Conservation (phyloP, 2,329 filamentous ascomycete species). For the Penicillium sumatraense region DNA sequence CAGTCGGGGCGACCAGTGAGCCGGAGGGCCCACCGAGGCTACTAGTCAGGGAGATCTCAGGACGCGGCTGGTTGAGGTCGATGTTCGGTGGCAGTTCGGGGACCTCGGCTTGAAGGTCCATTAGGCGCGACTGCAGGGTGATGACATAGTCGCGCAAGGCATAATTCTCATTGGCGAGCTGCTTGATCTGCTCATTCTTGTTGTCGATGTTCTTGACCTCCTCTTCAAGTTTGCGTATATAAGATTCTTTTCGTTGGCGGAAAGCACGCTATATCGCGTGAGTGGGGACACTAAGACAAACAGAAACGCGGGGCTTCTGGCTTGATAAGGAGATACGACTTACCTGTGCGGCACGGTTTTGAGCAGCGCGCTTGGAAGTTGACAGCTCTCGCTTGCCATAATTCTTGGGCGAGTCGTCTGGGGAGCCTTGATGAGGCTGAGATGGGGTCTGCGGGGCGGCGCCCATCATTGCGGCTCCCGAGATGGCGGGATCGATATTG, state of each 20-base stretch:
- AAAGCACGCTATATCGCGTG: constrained; percentile 75
- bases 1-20: constrained; percentile 26
- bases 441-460: constrained; percentile 37
- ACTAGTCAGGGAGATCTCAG: constrained; percentile 32
- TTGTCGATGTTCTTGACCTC: constrained; percentile 84
- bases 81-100: constrained; percentile 83
- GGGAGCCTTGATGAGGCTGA: constrained; percentile 30
- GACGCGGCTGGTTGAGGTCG: constrained; percentile 65
- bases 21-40: constrained; percentile 22
- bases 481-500: constrained; percentile 64
- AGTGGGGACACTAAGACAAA: background rate
- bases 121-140: constrained; percentile 80
- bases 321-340: constrained; percentile 1
- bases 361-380: constrained; percentile 92
- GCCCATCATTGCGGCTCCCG: constrained; percentile 56
- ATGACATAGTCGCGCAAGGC: constrained; percentile 91
- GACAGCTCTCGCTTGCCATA: constrained; percentile 83
- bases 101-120: constrained; percentile 81
- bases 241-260: constrained; percentile 94
- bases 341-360: constrained; percentile 97
- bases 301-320: constrained; percentile 12
- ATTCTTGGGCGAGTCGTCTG: constrained; percentile 66
- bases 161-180: constrained; percentile 87
- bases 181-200: constrained; percentile 72
- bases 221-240: constrained; percentile 96